Conservation (phyloP, 768 basidiomycete species). For the Hypsizygus marmoreus region DNA sequence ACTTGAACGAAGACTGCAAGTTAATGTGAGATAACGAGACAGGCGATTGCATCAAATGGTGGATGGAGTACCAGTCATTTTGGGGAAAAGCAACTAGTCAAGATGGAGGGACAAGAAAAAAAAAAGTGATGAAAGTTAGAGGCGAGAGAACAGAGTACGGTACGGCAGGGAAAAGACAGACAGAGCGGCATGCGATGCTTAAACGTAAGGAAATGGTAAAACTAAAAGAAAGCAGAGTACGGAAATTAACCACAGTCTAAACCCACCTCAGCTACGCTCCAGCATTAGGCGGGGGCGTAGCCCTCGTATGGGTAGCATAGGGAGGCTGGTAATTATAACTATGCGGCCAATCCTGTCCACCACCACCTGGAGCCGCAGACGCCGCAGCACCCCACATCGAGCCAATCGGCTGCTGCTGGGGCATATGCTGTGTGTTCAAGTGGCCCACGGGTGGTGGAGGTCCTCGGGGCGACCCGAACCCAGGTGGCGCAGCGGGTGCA, state of each 20-base stretch:
- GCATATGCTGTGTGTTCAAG: slow-evolving; percentile 22
- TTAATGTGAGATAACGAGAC: not conserved
- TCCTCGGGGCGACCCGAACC: slow-evolving; percentile 31
- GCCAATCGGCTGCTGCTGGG: slow-evolving; percentile 21
- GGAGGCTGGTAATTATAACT: slow-evolving; percentile 42
- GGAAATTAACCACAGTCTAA: too few relatives aligned
- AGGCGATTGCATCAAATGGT: too few relatives aligned
- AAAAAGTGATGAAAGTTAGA: too few relatives aligned
- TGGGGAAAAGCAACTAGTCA: too few relatives aligned
- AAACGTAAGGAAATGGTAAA: too few relatives aligned
- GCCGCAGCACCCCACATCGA: slow-evolving; percentile 44
- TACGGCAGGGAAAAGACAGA: too few relatives aligned
- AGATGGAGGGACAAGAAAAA: too few relatives aligned
- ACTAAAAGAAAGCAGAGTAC: too few relatives aligned
- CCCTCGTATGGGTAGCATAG: slow-evolving; percentile 45
- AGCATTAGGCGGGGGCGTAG: slow-evolving; percentile 45
- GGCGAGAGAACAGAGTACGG: too few relatives aligned
- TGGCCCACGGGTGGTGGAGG: slow-evolving; percentile 32
- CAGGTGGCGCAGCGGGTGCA: slow-evolving; percentile 50
- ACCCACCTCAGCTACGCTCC: too few relatives aligned
- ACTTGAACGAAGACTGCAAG: slow-evolving; percentile 16
- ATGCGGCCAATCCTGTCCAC: slow-evolving; percentile 51
- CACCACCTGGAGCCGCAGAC: slow-evolving; percentile 18
- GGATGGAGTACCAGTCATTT: too few relatives aligned
- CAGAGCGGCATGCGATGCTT: too few relatives aligned